Percentiles rank a stretch among this genome's conserved stretches.
These are phyloP conservation scores for Penicillium sp. DNA, from an alignment of 2,329 filamentous ascomycete species.

Conservation along the genomic window DNA sequence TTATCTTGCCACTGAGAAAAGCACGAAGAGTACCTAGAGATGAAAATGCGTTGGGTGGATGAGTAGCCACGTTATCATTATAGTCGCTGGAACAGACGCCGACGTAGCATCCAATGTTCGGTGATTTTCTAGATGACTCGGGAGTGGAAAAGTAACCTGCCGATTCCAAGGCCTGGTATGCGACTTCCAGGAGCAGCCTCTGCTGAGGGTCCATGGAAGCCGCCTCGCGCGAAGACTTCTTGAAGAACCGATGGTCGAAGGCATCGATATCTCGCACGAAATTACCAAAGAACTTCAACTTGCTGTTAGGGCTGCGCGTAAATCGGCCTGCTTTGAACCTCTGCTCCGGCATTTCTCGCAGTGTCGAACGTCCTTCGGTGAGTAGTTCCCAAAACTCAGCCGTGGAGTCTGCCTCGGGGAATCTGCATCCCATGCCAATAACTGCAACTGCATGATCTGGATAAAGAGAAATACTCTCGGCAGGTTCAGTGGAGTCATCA, in stretches of 20 bases:
- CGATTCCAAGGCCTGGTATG: constrained; percentile 27
- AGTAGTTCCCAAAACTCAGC: constrained; percentile 31
- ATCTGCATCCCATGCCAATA: constrained; percentile 29
- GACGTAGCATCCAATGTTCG: constrained; percentile 26
- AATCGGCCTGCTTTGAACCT: constrained; percentile 13
- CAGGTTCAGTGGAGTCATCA: not conserved
- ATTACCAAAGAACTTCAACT: constrained; percentile 15
- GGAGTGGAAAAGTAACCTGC: constrained; percentile 21
- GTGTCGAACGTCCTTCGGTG: constrained; percentile 15
- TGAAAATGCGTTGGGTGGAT: constrained; percentile 30
- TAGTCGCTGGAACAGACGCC: constrained; percentile 26
- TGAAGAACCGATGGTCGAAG: constrained; percentile 28
- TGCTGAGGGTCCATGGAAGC: constrained; percentile 27
- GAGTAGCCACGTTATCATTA: constrained; percentile 23
- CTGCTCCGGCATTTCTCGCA: constrained; percentile 11
- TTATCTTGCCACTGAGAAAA: constrained; percentile 38
- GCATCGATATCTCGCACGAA: constrained; percentile 13
- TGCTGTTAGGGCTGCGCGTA: constrained; percentile 10
- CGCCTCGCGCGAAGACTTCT: constrained; percentile 20
- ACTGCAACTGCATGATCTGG: constrained; percentile 22
- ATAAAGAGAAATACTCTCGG: not conserved
- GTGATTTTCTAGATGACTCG: not conserved
- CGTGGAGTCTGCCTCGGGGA: constrained; percentile 26
- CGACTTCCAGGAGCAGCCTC: constrained; percentile 21
- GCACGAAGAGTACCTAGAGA: constrained; percentile 29